phyloP scores from a whole-genome alignment of 2,329 filamentous ascomycete genomes.

The Fusarium drepaniforme region DNA sequence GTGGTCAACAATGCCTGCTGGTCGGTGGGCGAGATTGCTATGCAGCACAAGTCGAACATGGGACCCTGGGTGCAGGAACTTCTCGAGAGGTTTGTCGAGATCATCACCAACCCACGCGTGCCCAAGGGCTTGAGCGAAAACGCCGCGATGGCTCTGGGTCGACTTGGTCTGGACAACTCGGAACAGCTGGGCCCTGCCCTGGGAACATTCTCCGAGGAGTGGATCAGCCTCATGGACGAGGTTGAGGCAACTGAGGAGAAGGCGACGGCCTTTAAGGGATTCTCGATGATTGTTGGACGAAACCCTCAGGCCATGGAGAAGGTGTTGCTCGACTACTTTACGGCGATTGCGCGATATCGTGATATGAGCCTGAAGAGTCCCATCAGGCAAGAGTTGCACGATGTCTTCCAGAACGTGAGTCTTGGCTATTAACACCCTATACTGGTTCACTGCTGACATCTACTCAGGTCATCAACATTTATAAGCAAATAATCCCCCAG shows the following conservation, averaged over 20 bases:
- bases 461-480: slow-evolving; percentile 61
- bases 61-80: slow-evolving; percentile 81
- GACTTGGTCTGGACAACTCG: slow-evolving; percentile 84
- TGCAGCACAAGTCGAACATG: slow-evolving; percentile 82
- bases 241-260: slow-evolving; percentile 94
- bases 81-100: slow-evolving; percentile 81
- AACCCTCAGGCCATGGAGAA: slow-evolving; percentile 96
- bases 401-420: slow-evolving; percentile 82
- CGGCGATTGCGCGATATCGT: slow-evolving; percentile 83
- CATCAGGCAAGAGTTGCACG: slow-evolving; percentile 74
- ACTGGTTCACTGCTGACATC: neutral
- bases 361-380: slow-evolving; percentile 71
- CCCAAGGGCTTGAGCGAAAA: slow-evolving; percentile 93
- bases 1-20: slow-evolving; percentile 99
- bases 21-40: slow-evolving; percentile 92
- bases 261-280: slow-evolving; percentile 91
- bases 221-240: slow-evolving; percentile 84
- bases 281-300: slow-evolving; percentile 83
- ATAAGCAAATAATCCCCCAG: slow-evolving; percentile 70
- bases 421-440: neutral
- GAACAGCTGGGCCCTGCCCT: slow-evolving; percentile 84
- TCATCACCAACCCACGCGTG: slow-evolving; percentile 86
- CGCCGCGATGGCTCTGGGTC: slow-evolving; percentile 90
- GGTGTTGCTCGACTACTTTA: slow-evolving; percentile 84
- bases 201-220: slow-evolving; percentile 82